Evolutionary conservation across 345 rosid species (phyloP), one percentile per base, ranked within the genome.

Genomic region (Erucastrum elatum): DNA sequence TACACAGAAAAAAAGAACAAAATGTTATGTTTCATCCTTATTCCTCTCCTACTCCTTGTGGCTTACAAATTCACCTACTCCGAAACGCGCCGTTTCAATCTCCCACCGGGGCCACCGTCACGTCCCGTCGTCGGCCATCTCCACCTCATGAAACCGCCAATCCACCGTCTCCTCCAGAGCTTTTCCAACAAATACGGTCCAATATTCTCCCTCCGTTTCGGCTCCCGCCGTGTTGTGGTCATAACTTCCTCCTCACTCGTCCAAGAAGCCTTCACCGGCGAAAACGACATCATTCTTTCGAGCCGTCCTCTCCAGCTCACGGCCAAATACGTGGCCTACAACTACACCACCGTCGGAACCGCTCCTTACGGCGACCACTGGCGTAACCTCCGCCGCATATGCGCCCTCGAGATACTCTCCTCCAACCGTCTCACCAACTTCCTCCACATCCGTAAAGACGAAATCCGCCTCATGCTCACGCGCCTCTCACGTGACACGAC

Each of bases 341-440:
- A 80, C 75, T 25, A 79, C 77, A 79, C 70, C 0, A 79, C 82
- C 12, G 29, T 88, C 0, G 21, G 26, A 15, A 37, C 81, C 1
- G 73, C 84, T 4, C 67, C 86, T 5, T 87, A 90, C 69, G 95
- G 91, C 0, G 88, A 90, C 11, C 91, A 84, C 16, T 90, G 92
- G 90, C 90, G 92, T 71, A 87, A 85, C 84, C 87, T 90, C 51
- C 88, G 90, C 17, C 84, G 86, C 15, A 80, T 87, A 11, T 44
- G 81, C 60, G 62, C 87, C 27, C 51, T 15, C 8, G 88, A 89
- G 44, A 79, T 90, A 56, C 85, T 90, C 76, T 87, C 93, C 10
- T 12, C 89, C 2, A 29, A 56, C 59, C 91, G 91, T 2, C 80
- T 90, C 63, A 84, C 58, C 37, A 41, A 63, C 6, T 79, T 77